phyloP scores from a whole-genome alignment of 371 early-diverging fungal genomes.

The Apophysomyces trapeziformis region DNA sequence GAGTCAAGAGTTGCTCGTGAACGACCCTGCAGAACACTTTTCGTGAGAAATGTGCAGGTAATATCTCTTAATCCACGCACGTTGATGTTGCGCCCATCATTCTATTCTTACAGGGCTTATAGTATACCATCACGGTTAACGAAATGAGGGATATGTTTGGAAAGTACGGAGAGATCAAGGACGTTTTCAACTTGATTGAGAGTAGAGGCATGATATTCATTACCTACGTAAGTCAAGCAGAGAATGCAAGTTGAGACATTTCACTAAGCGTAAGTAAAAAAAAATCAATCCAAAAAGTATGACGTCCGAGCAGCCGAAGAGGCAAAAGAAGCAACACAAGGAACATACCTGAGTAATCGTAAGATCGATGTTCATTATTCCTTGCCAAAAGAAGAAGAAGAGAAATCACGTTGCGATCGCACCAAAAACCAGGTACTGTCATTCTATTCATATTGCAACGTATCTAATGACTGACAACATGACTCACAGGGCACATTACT shows the following conservation, averaged over 20 bases:
- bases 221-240: conserved; percentile 49
- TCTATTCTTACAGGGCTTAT: conserved; percentile 3
- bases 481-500: conserved; percentile 54
- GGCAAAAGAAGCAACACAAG: conserved; percentile 53
- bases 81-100: neutral
- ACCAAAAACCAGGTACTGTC: conserved; percentile 58
- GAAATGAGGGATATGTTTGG: conserved; percentile 48
- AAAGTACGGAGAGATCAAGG: conserved; percentile 55
- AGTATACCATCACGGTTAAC: conserved; percentile 10
- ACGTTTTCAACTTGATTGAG: conserved; percentile 51
- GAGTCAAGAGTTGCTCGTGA: conserved; percentile 53
- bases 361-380: conserved; percentile 64
- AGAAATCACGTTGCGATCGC: conserved; percentile 49
- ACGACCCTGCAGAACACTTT: conserved; percentile 57
- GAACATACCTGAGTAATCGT: conserved; percentile 40
- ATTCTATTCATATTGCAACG: no score
- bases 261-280: neutral
- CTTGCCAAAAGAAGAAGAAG: conserved; percentile 59
- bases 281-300: conserved; percentile 31
- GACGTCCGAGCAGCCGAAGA: conserved; percentile 57
- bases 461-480: neutral
- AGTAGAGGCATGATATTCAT: conserved; percentile 60
- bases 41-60: conserved; percentile 64
- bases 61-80: conserved; percentile 8
- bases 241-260: neutral